Evolutionary conservation across 2,329 filamentous ascomycete species (phyloP).

Genomic region (Immersiporthe knoxdaviesiana): DNA sequence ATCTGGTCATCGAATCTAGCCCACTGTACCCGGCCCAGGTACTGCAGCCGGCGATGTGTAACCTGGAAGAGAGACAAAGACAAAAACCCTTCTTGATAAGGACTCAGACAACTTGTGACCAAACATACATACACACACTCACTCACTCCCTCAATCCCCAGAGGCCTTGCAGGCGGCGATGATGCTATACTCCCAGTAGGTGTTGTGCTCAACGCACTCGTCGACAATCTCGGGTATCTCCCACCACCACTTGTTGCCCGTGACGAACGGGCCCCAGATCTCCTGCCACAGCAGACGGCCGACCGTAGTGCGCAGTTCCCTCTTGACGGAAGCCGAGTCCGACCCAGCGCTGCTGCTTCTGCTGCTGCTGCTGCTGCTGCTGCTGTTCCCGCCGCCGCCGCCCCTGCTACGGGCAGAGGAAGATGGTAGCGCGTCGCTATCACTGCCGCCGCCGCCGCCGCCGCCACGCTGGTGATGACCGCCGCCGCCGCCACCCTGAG

Average conservation of each 20-base stretch:
- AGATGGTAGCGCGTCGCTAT: conserved; percentile 30
- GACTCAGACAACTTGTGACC: neutral
- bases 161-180: conserved; percentile 58
- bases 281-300: conserved; percentile 64
- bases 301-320: conserved; percentile 51
- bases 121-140: neutral
- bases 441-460: conserved; percentile 13
- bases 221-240: conserved; percentile 57
- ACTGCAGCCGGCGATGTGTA: neutral
- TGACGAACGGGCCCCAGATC: conserved; percentile 60
- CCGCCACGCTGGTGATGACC: conserved; percentile 5
- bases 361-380: conserved; percentile 25
- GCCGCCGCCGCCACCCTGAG: conserved; percentile 16
- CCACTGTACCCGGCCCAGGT: neutral
- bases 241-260: conserved; percentile 63
- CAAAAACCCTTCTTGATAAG: neutral
- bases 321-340: conserved; percentile 27
- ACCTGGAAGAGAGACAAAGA: neutral
- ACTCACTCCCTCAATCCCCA: conserved; percentile 7
- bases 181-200: conserved; percentile 62
- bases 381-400: conserved; percentile 32
- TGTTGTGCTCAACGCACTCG: conserved; percentile 58
- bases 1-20: neutral
- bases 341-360: conserved; percentile 29
- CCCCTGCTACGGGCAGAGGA: conserved; percentile 21